A percentile compares a stretch with the other conserved stretches of the same genome.
Evolutionary conservation across 495 filamentous ascomycete genomes (phyloP).

Genomic region (Aspergillus baeticus): DNA sequence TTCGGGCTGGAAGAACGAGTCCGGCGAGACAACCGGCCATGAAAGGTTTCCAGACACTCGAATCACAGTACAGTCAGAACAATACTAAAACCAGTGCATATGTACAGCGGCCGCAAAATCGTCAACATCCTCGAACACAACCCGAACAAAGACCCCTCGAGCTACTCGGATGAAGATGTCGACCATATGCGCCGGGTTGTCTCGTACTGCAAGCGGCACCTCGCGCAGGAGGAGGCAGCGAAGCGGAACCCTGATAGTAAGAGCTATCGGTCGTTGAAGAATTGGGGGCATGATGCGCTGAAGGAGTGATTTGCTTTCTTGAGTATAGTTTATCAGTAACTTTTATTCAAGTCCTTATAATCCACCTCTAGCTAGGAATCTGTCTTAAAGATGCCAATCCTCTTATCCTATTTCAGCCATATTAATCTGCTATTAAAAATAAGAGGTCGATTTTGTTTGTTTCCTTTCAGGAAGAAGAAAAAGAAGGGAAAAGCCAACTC

Average conservation of each 20-base stretch:
- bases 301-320: constrained; percentile 27
- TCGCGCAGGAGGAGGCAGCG: constrained; percentile 61
- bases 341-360: not conserved
- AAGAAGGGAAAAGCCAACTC: too few relatives aligned
- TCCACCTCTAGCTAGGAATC: too few relatives aligned
- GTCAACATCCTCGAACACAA: constrained; percentile 63
- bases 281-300: constrained; percentile 65
- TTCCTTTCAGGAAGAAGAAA: too few relatives aligned
- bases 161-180: constrained; percentile 56
- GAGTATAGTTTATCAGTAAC: not conserved
- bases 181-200: constrained; percentile 67
- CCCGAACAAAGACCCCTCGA: constrained; percentile 50
- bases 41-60: too few relatives aligned
- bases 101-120: constrained; percentile 61
- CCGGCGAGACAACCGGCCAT: constrained; percentile 61
- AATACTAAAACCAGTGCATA: too few relatives aligned
- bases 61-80: too few relatives aligned
- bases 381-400: too few relatives aligned
- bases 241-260: constrained; percentile 55
- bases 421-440: too few relatives aligned
- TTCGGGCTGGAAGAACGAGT: constrained; percentile 59
- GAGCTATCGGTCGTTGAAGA: constrained; percentile 62
- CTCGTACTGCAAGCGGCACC: constrained; percentile 61
- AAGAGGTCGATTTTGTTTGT: too few relatives aligned
- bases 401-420: too few relatives aligned